Conservation (phyloP, 2,329 filamentous ascomycete genomes). For the Diaporthe citri region DNA sequence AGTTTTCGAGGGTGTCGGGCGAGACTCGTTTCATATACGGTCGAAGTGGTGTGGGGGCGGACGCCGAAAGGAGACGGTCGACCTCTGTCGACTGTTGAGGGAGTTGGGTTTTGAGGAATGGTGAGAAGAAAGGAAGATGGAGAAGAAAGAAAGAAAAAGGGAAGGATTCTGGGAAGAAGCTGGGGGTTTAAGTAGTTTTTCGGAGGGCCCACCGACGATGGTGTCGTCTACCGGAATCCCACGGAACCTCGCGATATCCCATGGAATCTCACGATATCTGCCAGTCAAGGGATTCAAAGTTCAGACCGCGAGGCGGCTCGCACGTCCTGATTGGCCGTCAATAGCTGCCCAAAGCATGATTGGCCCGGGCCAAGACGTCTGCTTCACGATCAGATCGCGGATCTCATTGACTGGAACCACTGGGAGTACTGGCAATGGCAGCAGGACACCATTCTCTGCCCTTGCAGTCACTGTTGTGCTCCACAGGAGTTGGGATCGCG, state of each 20-base stretch:
- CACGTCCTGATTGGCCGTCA: no score
- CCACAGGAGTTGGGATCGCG: not conserved
- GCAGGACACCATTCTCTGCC: not conserved
- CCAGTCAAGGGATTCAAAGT: fast-evolving
- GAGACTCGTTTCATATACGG: no score
- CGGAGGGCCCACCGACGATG: not conserved
- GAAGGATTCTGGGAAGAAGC: not conserved
- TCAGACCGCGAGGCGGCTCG: not conserved
- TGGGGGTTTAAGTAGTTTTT: not conserved
- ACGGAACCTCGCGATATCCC: not conserved
- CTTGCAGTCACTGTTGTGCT: not conserved
- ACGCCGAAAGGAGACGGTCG: not conserved
- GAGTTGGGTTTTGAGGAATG: not conserved
- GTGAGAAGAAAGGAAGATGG: not conserved
- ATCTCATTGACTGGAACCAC: not conserved
- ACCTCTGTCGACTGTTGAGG: not conserved
- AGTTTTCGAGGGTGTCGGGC: no score
- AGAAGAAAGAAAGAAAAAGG: not conserved
- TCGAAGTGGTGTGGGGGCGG: not conserved
- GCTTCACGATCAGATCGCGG: not conserved
- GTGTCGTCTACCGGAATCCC: not conserved
- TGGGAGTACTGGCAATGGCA: not conserved
- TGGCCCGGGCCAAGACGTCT: not conserved
- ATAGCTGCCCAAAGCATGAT: not conserved
- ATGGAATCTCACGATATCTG: not conserved